A percentile compares a stretch with the other conserved stretches of the same genome.
Conservation (phyloP, 2,329 filamentous ascomycete genomes). For the Camptophora hylomeconis region DNA sequence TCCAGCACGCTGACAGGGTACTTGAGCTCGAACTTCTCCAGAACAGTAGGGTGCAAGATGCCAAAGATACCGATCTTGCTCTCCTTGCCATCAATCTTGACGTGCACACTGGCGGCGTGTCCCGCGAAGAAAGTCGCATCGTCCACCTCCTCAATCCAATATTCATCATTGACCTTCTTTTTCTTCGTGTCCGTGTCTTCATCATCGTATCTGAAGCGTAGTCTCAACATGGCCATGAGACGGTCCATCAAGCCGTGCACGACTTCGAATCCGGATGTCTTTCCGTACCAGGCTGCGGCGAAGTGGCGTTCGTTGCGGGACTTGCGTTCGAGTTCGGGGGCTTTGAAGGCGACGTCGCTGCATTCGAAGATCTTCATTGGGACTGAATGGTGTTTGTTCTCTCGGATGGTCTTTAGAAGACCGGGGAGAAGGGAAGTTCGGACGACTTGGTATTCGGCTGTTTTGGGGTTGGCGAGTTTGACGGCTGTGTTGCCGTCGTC, state of each 20-base stretch:
- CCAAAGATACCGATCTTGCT: slow-evolving; percentile 78
- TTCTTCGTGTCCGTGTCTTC: slow-evolving; percentile 43
- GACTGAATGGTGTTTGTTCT: slow-evolving; percentile 79
- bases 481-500: slow-evolving; percentile 77
- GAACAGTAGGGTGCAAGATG: slow-evolving; percentile 80
- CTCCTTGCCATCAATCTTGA: slow-evolving; percentile 61
- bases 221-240: slow-evolving; percentile 81
- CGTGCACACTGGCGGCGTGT: slow-evolving; percentile 72
- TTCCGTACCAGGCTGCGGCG: slow-evolving; percentile 90
- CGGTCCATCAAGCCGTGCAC: slow-evolving; percentile 91
- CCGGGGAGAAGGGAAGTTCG: slow-evolving; percentile 76
- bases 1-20: slow-evolving; percentile 90
- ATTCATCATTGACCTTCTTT: slow-evolving; percentile 61
- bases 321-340: slow-evolving; percentile 66
- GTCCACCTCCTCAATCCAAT: slow-evolving; percentile 90
- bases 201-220: slow-evolving; percentile 63
- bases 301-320: slow-evolving; percentile 89
- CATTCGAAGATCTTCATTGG: slow-evolving; percentile 91
- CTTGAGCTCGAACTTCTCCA: slow-evolving; percentile 87
- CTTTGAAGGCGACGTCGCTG: slow-evolving; percentile 85
- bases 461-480: slow-evolving; percentile 83
- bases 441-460: slow-evolving; percentile 83
- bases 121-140: slow-evolving; percentile 86
- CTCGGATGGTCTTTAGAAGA: slow-evolving; percentile 81
- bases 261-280: slow-evolving; percentile 85